Conservation (phyloP, 2,329 filamentous ascomycete genomes). For the Penicillium sp. region DNA sequence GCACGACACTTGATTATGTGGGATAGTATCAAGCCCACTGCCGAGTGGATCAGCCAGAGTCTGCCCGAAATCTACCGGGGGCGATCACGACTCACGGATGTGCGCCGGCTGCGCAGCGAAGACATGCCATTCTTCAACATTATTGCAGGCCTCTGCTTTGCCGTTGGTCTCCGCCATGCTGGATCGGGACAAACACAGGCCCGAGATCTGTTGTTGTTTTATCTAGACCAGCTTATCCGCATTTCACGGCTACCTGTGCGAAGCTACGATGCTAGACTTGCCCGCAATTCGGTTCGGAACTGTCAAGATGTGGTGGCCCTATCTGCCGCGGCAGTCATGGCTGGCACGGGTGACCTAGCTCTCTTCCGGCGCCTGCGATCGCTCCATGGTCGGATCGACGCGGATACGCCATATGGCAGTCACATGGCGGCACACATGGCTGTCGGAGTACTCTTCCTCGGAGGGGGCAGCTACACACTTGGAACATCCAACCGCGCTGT, state of each 20-base stretch:
- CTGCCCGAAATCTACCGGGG: constrained; percentile 69
- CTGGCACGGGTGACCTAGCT: constrained; percentile 84
- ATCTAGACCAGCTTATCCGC: constrained; percentile 82
- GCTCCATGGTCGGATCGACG: constrained; percentile 81
- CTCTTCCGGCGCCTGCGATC: constrained; percentile 82
- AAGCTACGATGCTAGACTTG: constrained; percentile 79
- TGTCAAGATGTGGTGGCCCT: constrained; percentile 87
- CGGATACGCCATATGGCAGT: constrained; percentile 85
- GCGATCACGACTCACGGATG: constrained; percentile 59
- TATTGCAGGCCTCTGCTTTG: constrained; percentile 82
- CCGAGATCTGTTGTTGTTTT: constrained; percentile 77
- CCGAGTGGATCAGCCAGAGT: constrained; percentile 72
- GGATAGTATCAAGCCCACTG: constrained; percentile 72
- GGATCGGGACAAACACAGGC: constrained; percentile 69
- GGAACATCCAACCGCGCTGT: constrained; percentile 84
- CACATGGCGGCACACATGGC: constrained; percentile 92
- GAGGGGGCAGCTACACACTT: constrained; percentile 88
- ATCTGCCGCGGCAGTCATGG: constrained; percentile 85
- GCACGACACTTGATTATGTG: constrained; percentile 92
- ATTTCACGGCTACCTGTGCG: constrained; percentile 64
- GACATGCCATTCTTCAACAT: constrained; percentile 95
- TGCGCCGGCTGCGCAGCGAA: constrained; percentile 67
- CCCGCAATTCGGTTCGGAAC: constrained; percentile 79
- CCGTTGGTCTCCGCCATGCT: constrained; percentile 69
- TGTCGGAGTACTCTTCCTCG: constrained; percentile 85